Conservation (phyloP, 495 filamentous ascomycete species). For the Trichoderma parareesei region DNA sequence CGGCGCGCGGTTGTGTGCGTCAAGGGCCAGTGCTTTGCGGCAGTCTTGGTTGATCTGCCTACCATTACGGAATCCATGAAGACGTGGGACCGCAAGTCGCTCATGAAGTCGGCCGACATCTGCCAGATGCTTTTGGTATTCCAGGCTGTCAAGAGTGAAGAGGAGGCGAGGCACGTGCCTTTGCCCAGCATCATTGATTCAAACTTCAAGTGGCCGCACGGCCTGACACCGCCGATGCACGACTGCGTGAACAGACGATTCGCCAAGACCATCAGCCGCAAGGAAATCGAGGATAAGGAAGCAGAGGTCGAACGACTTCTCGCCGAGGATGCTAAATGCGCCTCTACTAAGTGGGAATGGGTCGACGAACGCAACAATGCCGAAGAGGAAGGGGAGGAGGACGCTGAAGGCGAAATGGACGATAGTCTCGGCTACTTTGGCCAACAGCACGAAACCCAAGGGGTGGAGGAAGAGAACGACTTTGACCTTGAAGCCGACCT, state of each 20-base stretch:
- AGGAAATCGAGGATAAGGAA: slow-evolving; percentile 84
- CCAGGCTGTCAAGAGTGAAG: slow-evolving; percentile 58
- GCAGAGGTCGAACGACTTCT: slow-evolving; percentile 71
- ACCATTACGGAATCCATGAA: slow-evolving; percentile 94
- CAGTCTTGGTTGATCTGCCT: slow-evolving; percentile 77
- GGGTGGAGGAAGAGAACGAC: slow-evolving; percentile 26
- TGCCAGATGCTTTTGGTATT: slow-evolving; percentile 91
- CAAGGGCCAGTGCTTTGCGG: slow-evolving; percentile 64
- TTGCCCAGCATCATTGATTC: slow-evolving; percentile 57
- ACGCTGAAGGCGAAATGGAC: slow-evolving; percentile 38
- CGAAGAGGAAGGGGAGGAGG: slow-evolving; percentile 43
- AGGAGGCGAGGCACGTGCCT: slow-evolving; percentile 58
- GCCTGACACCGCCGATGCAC: slow-evolving; percentile 84
- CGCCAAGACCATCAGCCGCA: slow-evolving; percentile 68
- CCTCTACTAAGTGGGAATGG: slow-evolving; percentile 49
- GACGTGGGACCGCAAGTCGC: slow-evolving; percentile 83
- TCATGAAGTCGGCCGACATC: slow-evolving; percentile 91
- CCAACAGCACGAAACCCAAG: slow-evolving; percentile 14
- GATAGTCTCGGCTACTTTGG: slow-evolving; percentile 29
- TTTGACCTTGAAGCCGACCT: slow-evolving; percentile 33
- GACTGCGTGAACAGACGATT: slow-evolving; percentile 81
- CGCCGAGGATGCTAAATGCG: slow-evolving; percentile 55
- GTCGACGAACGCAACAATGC: slow-evolving; percentile 53
- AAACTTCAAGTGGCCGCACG: slow-evolving; percentile 79
- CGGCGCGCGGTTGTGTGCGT: slow-evolving; percentile 67